Percentiles rank a stretch among this genome's conserved stretches.
phyloP scores from a whole-genome alignment of 2,329 filamentous ascomycete genomes.

The Pseudonectria buxi region DNA sequence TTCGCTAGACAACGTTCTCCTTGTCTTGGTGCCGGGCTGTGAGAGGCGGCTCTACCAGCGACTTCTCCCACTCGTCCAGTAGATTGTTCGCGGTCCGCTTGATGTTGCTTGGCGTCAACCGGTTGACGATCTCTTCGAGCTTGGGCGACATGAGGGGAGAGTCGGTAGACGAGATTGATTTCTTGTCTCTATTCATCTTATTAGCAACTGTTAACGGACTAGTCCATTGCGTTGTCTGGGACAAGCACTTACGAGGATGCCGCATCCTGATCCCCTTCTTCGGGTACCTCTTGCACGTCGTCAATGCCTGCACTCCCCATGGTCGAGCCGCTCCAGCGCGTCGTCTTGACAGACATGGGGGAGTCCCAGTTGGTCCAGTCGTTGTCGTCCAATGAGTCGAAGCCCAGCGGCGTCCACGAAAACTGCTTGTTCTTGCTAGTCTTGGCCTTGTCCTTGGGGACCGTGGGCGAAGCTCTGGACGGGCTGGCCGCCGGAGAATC shows the following conservation, averaged over 20 bases:
- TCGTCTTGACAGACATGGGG: slow-evolving; percentile 46
- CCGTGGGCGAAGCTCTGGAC: slow-evolving; percentile 15
- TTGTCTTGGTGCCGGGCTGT: slow-evolving; percentile 22
- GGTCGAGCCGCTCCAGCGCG: slow-evolving; percentile 59
- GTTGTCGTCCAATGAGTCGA: slow-evolving; percentile 52
- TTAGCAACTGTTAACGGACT: slow-evolving; percentile 5
- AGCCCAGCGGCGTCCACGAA: slow-evolving; percentile 52
- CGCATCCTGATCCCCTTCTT: slow-evolving; percentile 40
- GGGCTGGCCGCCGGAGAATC: slow-evolving; percentile 30
- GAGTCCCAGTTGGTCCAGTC: slow-evolving; percentile 62
- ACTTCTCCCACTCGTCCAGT: slow-evolving; percentile 86
- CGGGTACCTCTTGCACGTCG: slow-evolving; percentile 40
- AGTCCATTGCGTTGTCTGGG: not conserved
- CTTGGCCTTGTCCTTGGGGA: slow-evolving; percentile 31
- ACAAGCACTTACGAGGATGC: slow-evolving; percentile 40
- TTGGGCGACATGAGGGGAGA: slow-evolving; percentile 33
- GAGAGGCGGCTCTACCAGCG: slow-evolving; percentile 25
- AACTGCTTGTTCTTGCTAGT: slow-evolving; percentile 44
- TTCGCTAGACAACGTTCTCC: slow-evolving; percentile 25
- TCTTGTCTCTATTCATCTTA: slow-evolving; percentile 24
- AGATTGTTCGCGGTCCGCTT: slow-evolving; percentile 77
- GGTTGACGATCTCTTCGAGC: slow-evolving; percentile 58
- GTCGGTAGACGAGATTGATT: slow-evolving; percentile 22
- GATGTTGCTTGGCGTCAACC: slow-evolving; percentile 67
- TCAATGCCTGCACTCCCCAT: slow-evolving; percentile 35